These are phyloP conservation scores for Bjerkandera adusta DNA, from an alignment of 1,284 basidiomycete species.

Conservation along the genomic window DNA sequence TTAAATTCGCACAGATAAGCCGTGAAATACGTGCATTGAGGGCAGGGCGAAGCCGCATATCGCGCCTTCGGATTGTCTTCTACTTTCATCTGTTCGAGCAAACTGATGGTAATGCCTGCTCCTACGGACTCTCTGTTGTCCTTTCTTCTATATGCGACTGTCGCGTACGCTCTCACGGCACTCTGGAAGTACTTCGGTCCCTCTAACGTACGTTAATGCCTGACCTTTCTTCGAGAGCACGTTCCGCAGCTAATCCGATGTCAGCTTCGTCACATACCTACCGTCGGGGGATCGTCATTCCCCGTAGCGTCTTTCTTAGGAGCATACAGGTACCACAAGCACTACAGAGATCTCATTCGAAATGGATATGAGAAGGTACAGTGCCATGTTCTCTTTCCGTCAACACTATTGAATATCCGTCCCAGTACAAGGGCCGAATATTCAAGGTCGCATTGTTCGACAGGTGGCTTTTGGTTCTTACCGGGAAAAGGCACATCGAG, in stretches of 20 bases:
- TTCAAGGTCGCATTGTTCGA: constrained; percentile 41
- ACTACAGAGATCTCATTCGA: constrained; percentile 33
- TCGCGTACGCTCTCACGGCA: no score
- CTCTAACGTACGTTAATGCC: no score
- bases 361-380: constrained; percentile 37
- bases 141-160: no score
- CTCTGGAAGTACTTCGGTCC: no score
- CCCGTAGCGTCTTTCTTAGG: constrained; percentile 34
- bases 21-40: no score
- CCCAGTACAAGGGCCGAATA: constrained; percentile 29
- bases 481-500: constrained; percentile 32
- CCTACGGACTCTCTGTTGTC: no score
- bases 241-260: neutral
- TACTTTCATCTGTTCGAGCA: no score
- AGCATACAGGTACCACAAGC: constrained; percentile 25
- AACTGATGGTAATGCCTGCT: no score
- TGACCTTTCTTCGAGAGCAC: no score
- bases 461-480: constrained; percentile 41
- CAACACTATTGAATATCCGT: neutral
- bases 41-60: no score
- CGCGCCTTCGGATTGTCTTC: no score
- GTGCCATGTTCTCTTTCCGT: constrained; percentile 2
- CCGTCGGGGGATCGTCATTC: constrained; percentile 32
- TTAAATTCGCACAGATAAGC: no score
- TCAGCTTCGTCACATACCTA: constrained; percentile 30